Evolutionary conservation across 1,139 yeast genomes (phyloP).

Genomic region (Geotrichum macrosporum): DNA sequence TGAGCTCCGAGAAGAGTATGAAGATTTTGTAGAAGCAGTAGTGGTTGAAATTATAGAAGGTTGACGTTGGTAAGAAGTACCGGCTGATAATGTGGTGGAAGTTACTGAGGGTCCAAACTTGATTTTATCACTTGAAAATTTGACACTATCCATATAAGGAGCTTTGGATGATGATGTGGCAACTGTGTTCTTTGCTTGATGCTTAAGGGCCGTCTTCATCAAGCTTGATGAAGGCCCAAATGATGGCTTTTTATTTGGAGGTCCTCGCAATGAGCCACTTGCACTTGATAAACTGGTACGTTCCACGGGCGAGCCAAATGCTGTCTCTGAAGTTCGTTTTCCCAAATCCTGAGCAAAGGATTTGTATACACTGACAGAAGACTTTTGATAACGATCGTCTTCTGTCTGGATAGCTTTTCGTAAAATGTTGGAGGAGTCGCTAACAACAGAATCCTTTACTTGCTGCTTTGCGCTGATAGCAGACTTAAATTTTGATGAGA

Average conservation of each 20-base stretch:
- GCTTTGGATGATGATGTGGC: slow-evolving; percentile 5
- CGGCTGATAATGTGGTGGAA: slow-evolving; percentile 2
- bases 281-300: not conserved
- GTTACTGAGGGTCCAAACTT: slow-evolving; percentile 26
- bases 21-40: slow-evolving; percentile 1
- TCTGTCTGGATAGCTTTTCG: not conserved
- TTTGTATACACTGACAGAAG: not conserved
- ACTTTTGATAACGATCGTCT: not conserved
- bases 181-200: slow-evolving; percentile 13
- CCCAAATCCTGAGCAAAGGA: slow-evolving; percentile 1
- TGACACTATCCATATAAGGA: slow-evolving; percentile 38
- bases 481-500: slow-evolving; percentile 5
- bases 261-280: not conserved
- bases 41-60: slow-evolving; percentile 4
- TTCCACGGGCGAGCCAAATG: slow-evolving; percentile 12
- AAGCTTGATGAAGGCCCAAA: slow-evolving; percentile 17
- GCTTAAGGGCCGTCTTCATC: slow-evolving; percentile 14
- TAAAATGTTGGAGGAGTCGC: not conserved
- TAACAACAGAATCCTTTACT: too few species aligned
- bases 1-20: slow-evolving; percentile 1
- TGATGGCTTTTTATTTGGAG: slow-evolving; percentile 17
- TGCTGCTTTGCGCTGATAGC: too few species aligned
- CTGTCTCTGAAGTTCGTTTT: slow-evolving; percentile 23
- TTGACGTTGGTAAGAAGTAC: slow-evolving; percentile 1
- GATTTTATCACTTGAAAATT: slow-evolving; percentile 37